Conservation (phyloP, 371 early-diverging fungal genomes). For the Dinochytrium kinnereticum region DNA sequence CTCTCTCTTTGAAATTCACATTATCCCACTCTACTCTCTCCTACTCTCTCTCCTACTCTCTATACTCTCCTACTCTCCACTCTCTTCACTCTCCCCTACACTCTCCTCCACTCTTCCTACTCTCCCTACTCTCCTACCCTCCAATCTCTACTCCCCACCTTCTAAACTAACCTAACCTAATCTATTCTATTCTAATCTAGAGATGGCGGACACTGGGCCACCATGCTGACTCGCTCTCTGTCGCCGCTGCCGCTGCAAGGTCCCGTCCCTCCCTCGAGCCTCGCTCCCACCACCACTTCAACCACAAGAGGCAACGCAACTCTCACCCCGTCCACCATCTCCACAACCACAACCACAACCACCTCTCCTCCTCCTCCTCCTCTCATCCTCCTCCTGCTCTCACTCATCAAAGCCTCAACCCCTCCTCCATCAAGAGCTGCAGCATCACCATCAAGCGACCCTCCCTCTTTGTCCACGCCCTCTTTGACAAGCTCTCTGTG, state of each 20-base stretch:
- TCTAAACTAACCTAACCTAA: no score
- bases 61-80: not conserved
- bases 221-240: not conserved
- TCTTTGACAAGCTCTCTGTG: slow-evolving; percentile 1
- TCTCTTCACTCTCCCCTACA: not conserved
- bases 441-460: slow-evolving; percentile 14
- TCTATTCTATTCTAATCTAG: no score
- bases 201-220: not conserved
- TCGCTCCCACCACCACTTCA: not conserved
- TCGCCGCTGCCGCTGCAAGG: not conserved
- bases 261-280: not conserved
- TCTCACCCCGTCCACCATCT: not conserved
- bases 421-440: slow-evolving; percentile 18
- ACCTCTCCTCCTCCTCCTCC: no score
- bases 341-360: not conserved
- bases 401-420: not conserved
- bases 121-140: not conserved
- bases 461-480: not conserved
- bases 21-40: not conserved
- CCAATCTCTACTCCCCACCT: not conserved
- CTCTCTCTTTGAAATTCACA: not conserved
- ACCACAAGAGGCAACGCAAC: no score
- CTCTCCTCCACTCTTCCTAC: not conserved
- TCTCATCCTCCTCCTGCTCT: no score
- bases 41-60: not conserved